These are phyloP conservation scores for Acacia pycnantha DNA, from an alignment of 331 rosid species.

Conservation along the genomic window DNA sequence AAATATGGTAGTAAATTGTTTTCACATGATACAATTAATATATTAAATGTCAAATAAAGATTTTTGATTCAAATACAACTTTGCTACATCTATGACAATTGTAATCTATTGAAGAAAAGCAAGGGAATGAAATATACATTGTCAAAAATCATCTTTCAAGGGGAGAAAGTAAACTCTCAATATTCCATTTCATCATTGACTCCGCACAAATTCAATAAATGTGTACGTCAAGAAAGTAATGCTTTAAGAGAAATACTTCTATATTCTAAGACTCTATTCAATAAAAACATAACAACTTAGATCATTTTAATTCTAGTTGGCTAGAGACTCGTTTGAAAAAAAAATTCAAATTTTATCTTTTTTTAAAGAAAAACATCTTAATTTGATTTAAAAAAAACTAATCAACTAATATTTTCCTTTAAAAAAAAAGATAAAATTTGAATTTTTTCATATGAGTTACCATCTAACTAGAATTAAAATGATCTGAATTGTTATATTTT, in stretches of 20 bases:
- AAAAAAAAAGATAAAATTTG: too few species aligned
- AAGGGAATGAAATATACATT: not conserved
- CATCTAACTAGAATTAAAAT: too few species aligned
- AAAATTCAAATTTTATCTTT: too few species aligned
- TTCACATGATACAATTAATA: not conserved
- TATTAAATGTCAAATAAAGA: not conserved
- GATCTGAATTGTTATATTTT: too few species aligned
- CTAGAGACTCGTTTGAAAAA: too few species aligned
- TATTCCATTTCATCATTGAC: conserved; percentile 28
- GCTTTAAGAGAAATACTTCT: not conserved
- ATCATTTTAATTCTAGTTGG: too few species aligned
- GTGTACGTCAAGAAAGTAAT: conserved; percentile 14
- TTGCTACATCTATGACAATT: not conserved
- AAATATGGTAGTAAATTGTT: not conserved
- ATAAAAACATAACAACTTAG: too few species aligned
- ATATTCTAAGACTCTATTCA: too few species aligned
- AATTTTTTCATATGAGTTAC: too few species aligned
- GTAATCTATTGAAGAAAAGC: not conserved
- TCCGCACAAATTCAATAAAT: not conserved
- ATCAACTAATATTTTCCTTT: too few species aligned
- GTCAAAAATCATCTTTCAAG: not conserved
- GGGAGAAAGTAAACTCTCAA: not conserved
- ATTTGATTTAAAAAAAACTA: too few species aligned
- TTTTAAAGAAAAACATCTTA: too few species aligned
- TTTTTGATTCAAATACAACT: not conserved